A percentile compares a stretch with the other conserved stretches of the same genome.
These are phyloP conservation scores for Leishmania tropica DNA, from an alignment of 208 protist genomes.

Conservation along the genomic window DNA sequence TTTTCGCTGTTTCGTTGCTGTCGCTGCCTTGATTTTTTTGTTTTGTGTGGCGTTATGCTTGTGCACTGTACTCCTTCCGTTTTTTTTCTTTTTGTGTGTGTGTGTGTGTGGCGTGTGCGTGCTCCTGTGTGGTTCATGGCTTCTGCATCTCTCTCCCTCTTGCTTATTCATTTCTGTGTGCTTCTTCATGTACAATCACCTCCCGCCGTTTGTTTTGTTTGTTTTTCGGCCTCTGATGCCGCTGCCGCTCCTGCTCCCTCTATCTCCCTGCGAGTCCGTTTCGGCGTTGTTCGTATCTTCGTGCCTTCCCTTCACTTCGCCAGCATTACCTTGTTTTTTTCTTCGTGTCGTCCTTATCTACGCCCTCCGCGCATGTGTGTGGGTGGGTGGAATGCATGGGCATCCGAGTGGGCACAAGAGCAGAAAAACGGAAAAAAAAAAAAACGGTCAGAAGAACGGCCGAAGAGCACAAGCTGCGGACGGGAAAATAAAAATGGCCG, in stretches of 20 bases:
- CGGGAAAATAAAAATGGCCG: background rate
- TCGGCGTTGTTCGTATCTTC: background rate
- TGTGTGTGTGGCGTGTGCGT: background rate
- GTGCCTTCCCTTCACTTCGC: background rate
- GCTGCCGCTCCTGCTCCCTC: slow-evolving; percentile 7
- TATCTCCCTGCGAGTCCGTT: slow-evolving; percentile 1
- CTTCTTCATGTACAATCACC: no score
- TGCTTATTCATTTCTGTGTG: no score
- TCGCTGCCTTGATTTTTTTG: no score
- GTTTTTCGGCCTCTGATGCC: slow-evolving; percentile 5
- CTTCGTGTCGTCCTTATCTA: background rate
- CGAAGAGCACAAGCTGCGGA: background rate
- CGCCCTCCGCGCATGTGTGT: background rate
- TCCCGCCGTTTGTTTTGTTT: background rate
- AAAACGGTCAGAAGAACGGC: no score
- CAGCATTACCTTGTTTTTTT: background rate
- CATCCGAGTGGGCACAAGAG: background rate
- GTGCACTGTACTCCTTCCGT: no score
- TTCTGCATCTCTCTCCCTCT: no score
- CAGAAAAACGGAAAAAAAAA: background rate
- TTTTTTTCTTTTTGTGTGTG: background rate
- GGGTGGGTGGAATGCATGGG: background rate
- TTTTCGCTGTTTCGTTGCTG: background rate
- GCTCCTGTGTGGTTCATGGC: no score
- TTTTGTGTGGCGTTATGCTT: no score